phyloP scores from a whole-genome alignment of 805 yeast species.

The Starmerella stellata region DNA sequence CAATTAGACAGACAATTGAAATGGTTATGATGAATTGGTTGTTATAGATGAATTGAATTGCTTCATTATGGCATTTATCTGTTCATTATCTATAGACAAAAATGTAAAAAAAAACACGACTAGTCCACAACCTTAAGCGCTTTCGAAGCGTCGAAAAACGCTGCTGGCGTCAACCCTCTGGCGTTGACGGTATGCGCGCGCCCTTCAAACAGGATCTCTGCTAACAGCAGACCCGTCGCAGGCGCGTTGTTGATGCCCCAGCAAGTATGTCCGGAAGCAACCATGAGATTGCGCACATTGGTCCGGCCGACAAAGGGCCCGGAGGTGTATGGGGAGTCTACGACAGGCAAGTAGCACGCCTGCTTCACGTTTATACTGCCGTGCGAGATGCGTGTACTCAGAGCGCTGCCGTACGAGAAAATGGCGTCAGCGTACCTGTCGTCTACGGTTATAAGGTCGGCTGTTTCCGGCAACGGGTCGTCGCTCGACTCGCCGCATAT shows the following conservation, averaged over 20 bases:
- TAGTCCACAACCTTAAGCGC: constrained; percentile 1
- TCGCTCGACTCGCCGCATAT: constrained; percentile 93
- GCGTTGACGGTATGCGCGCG: constrained; percentile 60
- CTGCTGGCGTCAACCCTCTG: constrained; percentile 64
- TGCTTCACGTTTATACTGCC: constrained; percentile 70
- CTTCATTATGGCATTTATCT: too few relatives aligned
- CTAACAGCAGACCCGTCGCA: constrained; percentile 83
- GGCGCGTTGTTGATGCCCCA: constrained; percentile 99
- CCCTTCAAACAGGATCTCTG: constrained; percentile 76
- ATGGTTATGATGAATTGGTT: too few relatives aligned
- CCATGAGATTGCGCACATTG: constrained; percentile 53
- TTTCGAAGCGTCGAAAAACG: constrained; percentile 42
- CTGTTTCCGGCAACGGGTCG: constrained; percentile 80
- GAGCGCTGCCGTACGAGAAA: constrained; percentile 59
- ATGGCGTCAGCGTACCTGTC: constrained; percentile 75
- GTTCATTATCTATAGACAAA: too few relatives aligned
- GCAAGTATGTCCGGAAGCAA: constrained; percentile 91
- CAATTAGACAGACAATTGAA: too few relatives aligned
- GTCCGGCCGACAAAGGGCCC: constrained; percentile 95
- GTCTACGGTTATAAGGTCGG: constrained; percentile 82
- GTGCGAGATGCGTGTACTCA: constrained; percentile 47
- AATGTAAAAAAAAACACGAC: too few relatives aligned
- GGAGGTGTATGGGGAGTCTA: constrained; percentile 76
- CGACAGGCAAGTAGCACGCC: constrained; percentile 89
- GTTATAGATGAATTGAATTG: too few relatives aligned